Evolutionary conservation across 768 basidiomycete species (phyloP).

Genomic region (Hortiboletus campestris): DNA sequence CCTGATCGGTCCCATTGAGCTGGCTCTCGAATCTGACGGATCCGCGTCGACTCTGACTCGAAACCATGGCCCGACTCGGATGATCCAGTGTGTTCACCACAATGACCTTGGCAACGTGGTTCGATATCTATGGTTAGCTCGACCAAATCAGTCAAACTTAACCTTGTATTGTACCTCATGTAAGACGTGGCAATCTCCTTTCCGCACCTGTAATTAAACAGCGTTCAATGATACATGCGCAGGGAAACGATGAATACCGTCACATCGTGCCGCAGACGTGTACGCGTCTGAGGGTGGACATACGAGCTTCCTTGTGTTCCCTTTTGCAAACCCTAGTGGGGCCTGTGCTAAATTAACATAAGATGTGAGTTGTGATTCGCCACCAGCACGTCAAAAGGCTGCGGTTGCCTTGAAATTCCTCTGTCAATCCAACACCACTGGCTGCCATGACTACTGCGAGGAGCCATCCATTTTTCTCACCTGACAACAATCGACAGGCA

Average conservation of each 20-base stretch:
- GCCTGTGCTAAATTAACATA: not conserved
- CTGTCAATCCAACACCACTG: not conserved
- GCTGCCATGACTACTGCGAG: not conserved
- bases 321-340: not conserved
- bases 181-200: not conserved
- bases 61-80: not conserved
- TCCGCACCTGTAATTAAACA: not conserved
- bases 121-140: slow-evolving; percentile 9
- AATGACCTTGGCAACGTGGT: slow-evolving; percentile 1
- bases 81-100: not conserved
- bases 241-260: not conserved
- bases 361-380: not conserved
- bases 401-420: not conserved
- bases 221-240: not conserved
- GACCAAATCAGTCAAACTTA: slow-evolving; percentile 19
- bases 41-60: slow-evolving; percentile 12
- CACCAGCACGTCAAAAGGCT: not conserved
- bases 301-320: not conserved
- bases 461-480: not conserved
- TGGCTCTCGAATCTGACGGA: not conserved
- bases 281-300: not conserved
- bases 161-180: slow-evolving; percentile 12
- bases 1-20: not conserved
- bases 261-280: not conserved
- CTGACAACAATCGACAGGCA: not conserved